Evolutionary conservation across 148 eudicot species (phyloP).

Genomic region (Rhododendron ovatum): DNA sequence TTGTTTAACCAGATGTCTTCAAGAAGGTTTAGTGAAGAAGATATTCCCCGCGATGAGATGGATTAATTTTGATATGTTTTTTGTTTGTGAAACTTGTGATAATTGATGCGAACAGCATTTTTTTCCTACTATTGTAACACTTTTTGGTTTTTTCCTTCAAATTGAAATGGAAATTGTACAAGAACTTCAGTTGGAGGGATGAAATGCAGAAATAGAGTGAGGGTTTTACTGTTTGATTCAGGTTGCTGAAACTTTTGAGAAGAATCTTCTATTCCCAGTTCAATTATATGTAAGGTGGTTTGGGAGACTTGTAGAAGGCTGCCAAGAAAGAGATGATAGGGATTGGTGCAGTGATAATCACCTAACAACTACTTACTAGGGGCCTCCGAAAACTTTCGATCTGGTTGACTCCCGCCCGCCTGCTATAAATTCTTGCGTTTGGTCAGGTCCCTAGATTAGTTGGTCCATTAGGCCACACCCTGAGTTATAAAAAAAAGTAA

Average conservation of each 20-base stretch:
- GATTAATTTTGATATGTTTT: background rate
- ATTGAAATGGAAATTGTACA: background rate
- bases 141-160: background rate
- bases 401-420: background rate
- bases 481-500: background rate
- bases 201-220: background rate
- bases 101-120: background rate
- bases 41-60: conserved; percentile 12
- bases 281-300: background rate
- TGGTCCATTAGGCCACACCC: no score
- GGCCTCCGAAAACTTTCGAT: background rate
- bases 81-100: background rate
- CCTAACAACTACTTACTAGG: background rate
- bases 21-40: conserved; percentile 46
- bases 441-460: background rate
- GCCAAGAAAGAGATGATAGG: background rate
- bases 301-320: background rate
- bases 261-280: background rate
- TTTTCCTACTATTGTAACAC: background rate
- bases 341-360: background rate
- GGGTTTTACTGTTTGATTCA: background rate
- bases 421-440: background rate
- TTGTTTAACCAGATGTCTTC: conserved; percentile 59
- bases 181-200: background rate
- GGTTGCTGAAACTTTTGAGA: background rate